Base-by-base conservation (phyloP, 2,329 filamentous ascomycete genomes). In the Exutisphaerella laricina region DNA sequence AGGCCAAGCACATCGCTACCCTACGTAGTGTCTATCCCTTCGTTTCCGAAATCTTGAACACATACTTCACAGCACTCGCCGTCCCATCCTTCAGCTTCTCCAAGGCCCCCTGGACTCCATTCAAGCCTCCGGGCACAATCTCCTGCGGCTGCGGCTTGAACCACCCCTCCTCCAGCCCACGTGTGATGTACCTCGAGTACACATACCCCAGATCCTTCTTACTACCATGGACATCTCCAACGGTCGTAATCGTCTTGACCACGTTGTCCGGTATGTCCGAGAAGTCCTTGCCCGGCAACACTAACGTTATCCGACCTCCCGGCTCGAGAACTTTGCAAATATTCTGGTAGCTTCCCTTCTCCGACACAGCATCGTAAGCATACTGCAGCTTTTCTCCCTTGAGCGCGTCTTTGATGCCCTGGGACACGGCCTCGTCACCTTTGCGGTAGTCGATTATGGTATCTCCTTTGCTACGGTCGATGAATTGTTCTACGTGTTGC, bases 21-120 rank as follows among this genome's bases (percentile, higher is more conserved):
- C 23, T 26, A 26, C 12, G 6, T 26, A 6, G 23, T 26, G 23
- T 7, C 23, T 26, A 12, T 10, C 45, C 50, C 40, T 47, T 41
- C 13, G 74, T 77, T 28, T 78, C 73, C 10, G 53, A 67, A 60
- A 79, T 71, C 49, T 67, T 68, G 55, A 78, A 77, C 1, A 85
- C 74, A 65, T 82, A 84, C 64, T 85, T 85, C 1, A 77, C 68
- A 0, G 71, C 80, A 56, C 75, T 80, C n/a, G 75, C 78, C 59
- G 76, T 78, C 0, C 80, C 80, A 32, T 69, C 70, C 58, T 72
- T 76, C 57, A 85, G 58, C 49, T 77, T 72, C 53, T 63, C 59
- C 61, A 84, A 57, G 0, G 66, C 79, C 25, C 58, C 63, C 55
- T 79, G 64, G 2, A 82, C 58, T 0, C 78, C 77, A 3, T 56